Base-by-base conservation (phyloP, 176 grass and related monocot species). In the Themeda triandra region DNA sequence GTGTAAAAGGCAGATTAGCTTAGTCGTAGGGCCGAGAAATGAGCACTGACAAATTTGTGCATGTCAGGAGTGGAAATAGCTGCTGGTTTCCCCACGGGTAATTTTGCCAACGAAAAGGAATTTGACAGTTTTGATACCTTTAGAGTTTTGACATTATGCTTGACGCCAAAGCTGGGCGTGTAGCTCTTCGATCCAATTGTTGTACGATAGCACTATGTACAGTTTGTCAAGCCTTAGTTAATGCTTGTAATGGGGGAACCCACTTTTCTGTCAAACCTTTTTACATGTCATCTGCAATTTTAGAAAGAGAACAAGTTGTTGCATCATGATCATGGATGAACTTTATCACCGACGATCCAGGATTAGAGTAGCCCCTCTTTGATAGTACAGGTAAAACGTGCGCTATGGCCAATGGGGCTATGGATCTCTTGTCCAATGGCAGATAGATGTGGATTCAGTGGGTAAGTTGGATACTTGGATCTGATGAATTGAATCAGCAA, bases 1-100 rank as follows among this genome's bases (percentile, higher is more conserved):
- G 88, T 74, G n/a, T 95, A 90, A 78, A 89, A 67, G 29, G 8
- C 53, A 78, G n/a, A 70, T 75, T 78, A 51, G 80, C 25, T 62
- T 31, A 83, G 69, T 49, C 60, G 17, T 91, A 91, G 63, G 32
- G 18, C 63, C 8, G 59, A 21, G 35, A 83, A 80, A 78, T 66
- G 80, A 56, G 17, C 21, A 67, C 45, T 21, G n/a, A 79, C 73
- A 82, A 65, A 15, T 58, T 58, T 86, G 78, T 66, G 56, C 79
- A 51, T 39, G 60, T 48, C 69, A 83, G 54, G 23, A 28, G 53
- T 90, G 86, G 59, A 80, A 36, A 40, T 75, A 80, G 46, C 69
- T 59, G 23, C 73, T 67, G 32, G 27, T 42, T 85, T 72, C 45
- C 25, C 21, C 63, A 30, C 1, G 6, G 15, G 32, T 39, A 73